phyloP scores from a whole-genome alignment of 176 grass and related monocot genomes.

The Leersia perrieri region DNA sequence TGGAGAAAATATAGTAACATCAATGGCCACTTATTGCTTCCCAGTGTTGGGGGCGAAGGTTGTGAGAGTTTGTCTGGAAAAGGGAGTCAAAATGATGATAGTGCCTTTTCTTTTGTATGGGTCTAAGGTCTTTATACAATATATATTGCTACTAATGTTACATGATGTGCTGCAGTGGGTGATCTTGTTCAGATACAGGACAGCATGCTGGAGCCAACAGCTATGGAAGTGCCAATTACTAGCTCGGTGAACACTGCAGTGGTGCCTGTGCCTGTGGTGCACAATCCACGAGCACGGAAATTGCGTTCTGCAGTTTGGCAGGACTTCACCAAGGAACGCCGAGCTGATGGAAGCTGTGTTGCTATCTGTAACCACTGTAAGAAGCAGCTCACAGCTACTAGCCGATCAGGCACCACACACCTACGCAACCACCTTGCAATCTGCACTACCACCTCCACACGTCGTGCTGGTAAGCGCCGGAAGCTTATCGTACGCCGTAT shows the following conservation, averaged over 20 bases:
- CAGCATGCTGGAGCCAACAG: conserved; percentile 49
- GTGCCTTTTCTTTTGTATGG: neutral
- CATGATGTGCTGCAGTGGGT: conserved; percentile 33
- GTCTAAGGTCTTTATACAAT: neutral
- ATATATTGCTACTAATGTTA: neutral
- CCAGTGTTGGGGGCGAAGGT: neutral
- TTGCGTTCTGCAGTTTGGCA: conserved; percentile 90
- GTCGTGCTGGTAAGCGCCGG: conserved; percentile 60
- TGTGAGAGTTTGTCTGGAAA: neutral
- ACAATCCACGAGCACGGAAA: conserved; percentile 79
- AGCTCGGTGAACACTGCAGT: conserved; percentile 31
- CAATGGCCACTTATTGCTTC: conserved; percentile 8
- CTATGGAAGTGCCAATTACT: conserved; percentile 37
- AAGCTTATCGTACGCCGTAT: conserved; percentile 88
- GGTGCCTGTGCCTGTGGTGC: conserved; percentile 23
- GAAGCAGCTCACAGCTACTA: conserved; percentile 98
- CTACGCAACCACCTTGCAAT: conserved; percentile 86
- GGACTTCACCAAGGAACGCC: conserved; percentile 93
- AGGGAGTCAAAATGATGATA: neutral
- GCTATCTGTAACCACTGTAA: conserved; percentile 98
- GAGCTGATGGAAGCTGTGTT: conserved; percentile 71
- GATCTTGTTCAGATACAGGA: neutral
- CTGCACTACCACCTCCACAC: conserved; percentile 67
- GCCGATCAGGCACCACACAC: conserved; percentile 90
- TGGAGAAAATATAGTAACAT: neutral